phyloP scores from a whole-genome alignment of 371 early-diverging fungal genomes.

The Mortierella sp. region DNA sequence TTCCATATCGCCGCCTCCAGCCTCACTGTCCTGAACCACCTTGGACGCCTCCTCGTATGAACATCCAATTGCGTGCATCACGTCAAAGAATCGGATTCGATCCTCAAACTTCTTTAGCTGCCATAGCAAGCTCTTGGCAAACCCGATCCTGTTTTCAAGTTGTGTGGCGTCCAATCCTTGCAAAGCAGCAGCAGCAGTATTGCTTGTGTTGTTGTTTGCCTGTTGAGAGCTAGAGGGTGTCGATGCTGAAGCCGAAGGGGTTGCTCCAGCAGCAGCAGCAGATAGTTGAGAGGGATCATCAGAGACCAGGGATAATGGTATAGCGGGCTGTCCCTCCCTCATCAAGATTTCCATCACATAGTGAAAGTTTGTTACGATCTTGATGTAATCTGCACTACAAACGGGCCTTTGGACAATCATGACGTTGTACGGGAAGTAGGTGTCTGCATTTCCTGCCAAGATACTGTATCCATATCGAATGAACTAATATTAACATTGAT shows the following conservation, averaged over 20 bases:
- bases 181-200: slow-evolving; percentile 11
- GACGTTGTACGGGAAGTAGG: slow-evolving; percentile 63
- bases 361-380: slow-evolving; percentile 65
- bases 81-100: slow-evolving; percentile 59
- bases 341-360: slow-evolving; percentile 68
- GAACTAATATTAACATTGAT: slow-evolving; percentile 25
- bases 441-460: slow-evolving; percentile 24
- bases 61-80: slow-evolving; percentile 64
- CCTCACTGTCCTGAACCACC: slow-evolving; percentile 38
- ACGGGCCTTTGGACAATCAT: slow-evolving; percentile 56
- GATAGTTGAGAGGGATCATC: slow-evolving; percentile 23
- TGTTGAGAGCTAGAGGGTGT: slow-evolving; percentile 24
- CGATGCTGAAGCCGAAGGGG: slow-evolving; percentile 33
- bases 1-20: slow-evolving; percentile 31
- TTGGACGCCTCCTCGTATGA: slow-evolving; percentile 64
- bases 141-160: slow-evolving; percentile 62
- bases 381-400: slow-evolving; percentile 44
- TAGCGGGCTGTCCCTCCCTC: slow-evolving; percentile 55
- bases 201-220: slow-evolving; percentile 5
- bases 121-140: slow-evolving; percentile 63
- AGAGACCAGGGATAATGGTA: slow-evolving; percentile 17
- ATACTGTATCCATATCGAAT: slow-evolving; percentile 53
- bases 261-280: slow-evolving; percentile 4
- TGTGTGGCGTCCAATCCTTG: slow-evolving; percentile 43
- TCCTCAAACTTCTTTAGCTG: slow-evolving; percentile 65